Percentiles rank a stretch among this genome's conserved stretches.
These are phyloP conservation scores for Leptodontidium sp. DNA, from an alignment of 2,329 filamentous ascomycete species.

Conservation along the genomic window DNA sequence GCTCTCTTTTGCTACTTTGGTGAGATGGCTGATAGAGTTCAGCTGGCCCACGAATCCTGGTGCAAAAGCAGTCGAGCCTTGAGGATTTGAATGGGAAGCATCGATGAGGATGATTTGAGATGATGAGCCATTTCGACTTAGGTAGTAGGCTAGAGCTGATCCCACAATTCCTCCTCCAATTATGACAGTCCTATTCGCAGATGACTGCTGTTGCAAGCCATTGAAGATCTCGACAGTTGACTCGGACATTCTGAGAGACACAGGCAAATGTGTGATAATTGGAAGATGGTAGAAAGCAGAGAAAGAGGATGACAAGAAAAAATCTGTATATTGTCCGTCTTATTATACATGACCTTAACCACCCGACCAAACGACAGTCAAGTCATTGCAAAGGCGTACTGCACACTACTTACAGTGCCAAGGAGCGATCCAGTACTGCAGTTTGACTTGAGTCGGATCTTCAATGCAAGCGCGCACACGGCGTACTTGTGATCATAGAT, in stretches of 20 bases:
- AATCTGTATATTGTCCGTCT: not conserved
- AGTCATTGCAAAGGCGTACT: conserved; percentile 15
- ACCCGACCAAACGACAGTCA: not conserved
- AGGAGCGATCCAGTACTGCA: not conserved
- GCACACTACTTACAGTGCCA: not conserved
- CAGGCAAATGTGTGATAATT: not conserved
- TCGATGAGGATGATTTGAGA: conserved; percentile 35
- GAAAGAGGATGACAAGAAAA: not conserved
- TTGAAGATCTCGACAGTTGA: not conserved
- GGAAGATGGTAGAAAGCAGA: not conserved
- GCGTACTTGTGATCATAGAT: not conserved
- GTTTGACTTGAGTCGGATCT: too few species aligned
- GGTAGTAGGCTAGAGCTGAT: conserved; percentile 46
- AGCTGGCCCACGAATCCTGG: conserved; percentile 34
- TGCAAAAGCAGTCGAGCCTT: conserved; percentile 48
- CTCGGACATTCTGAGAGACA: not conserved
- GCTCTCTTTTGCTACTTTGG: conserved; percentile 6
- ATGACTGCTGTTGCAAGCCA: not conserved
- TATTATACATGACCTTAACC: not conserved
- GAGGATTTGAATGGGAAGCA: conserved; percentile 32
- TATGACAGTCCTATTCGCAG: not conserved
- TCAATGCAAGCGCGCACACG: not conserved
- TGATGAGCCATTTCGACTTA: conserved; percentile 33
- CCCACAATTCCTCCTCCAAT: conserved; percentile 46
- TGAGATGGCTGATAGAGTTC: conserved; percentile 13